A percentile compares a stretch with the other conserved stretches of the same genome.
These are phyloP conservation scores for Komagataella pseudopastoris DNA, from an alignment of 805 yeast species.

Conservation along the genomic window DNA sequence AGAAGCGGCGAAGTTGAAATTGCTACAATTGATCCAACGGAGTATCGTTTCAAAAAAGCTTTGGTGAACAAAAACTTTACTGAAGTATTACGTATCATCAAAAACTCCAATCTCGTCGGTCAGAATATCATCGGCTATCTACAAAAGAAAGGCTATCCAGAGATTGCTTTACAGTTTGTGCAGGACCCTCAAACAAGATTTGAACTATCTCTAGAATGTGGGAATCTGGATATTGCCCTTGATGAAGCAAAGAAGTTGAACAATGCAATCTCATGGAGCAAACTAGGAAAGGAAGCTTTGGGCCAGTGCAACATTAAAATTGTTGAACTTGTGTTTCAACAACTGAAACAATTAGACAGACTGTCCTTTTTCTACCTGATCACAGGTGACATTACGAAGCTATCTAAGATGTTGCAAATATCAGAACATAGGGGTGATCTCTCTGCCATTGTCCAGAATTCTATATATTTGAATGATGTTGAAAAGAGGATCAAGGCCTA, in stretches of 20 bases:
- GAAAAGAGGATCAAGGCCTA: constrained; percentile 65
- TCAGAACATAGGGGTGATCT: constrained; percentile 81
- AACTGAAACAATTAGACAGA: constrained; percentile 75
- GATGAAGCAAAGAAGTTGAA: constrained; percentile 76
- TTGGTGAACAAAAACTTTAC: constrained; percentile 78
- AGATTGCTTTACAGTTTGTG: constrained; percentile 92
- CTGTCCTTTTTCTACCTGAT: constrained; percentile 77
- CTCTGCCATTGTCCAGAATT: constrained; percentile 70
- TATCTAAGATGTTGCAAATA: constrained; percentile 76
- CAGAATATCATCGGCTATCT: constrained; percentile 92
- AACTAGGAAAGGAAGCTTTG: constrained; percentile 74
- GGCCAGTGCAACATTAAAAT: constrained; percentile 78
- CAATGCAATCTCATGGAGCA: constrained; percentile 60
- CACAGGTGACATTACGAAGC: constrained; percentile 67
- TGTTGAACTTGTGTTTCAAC: constrained; percentile 82
- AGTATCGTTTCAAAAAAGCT: constrained; percentile 91
- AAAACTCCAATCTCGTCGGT: constrained; percentile 85
- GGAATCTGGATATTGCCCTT: constrained; percentile 77
- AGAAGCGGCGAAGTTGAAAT: constrained; percentile 78
- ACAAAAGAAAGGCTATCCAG: constrained; percentile 93
- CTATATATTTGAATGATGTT: constrained; percentile 62
- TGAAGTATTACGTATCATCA: constrained; percentile 84
- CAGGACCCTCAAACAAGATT: constrained; percentile 93
- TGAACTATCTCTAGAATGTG: constrained; percentile 90
- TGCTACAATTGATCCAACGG: constrained; percentile 84